A percentile compares a stretch with the other conserved stretches of the same genome.
These are phyloP conservation scores for Cinchona pubescens DNA, from an alignment of 257 asterid species.

Conservation along the genomic window DNA sequence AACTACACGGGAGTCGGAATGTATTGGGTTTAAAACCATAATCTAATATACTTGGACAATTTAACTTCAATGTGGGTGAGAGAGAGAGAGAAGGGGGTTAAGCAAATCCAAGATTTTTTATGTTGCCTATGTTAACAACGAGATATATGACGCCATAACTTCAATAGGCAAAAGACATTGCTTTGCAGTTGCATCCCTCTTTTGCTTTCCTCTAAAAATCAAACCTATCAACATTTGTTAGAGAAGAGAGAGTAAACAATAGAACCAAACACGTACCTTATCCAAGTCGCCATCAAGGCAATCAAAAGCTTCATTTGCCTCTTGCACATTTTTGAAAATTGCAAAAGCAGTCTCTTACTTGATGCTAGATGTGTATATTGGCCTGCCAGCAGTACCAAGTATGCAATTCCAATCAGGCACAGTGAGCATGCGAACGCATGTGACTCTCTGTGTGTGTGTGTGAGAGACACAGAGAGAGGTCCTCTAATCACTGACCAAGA, in stretches of 20 bases:
- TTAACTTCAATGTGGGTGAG: not conserved
- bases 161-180: not conserved
- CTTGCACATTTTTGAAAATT: conserved; percentile 54
- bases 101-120: not conserved
- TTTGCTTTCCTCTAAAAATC: not conserved
- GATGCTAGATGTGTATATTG: conserved; percentile 31
- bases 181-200: not conserved
- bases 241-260: not conserved
- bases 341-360: conserved; percentile 59
- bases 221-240: not conserved
- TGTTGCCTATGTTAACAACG: not conserved
- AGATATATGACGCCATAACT: not conserved
- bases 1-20: not conserved
- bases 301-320: conserved; percentile 61
- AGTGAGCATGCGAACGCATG: not conserved
- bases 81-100: not conserved
- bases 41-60: not conserved
- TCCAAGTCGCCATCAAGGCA: conserved; percentile 55
- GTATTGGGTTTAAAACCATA: not conserved
- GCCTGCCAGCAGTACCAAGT: conserved; percentile 38
- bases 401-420: conserved; percentile 3
- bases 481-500: not conserved
- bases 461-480: not conserved
- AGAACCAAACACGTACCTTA: conserved; percentile 41
- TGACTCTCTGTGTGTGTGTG: not conserved